These are phyloP conservation scores for Ottelia alismoides DNA, from an alignment of 106 monocot species.

Conservation along the genomic window DNA sequence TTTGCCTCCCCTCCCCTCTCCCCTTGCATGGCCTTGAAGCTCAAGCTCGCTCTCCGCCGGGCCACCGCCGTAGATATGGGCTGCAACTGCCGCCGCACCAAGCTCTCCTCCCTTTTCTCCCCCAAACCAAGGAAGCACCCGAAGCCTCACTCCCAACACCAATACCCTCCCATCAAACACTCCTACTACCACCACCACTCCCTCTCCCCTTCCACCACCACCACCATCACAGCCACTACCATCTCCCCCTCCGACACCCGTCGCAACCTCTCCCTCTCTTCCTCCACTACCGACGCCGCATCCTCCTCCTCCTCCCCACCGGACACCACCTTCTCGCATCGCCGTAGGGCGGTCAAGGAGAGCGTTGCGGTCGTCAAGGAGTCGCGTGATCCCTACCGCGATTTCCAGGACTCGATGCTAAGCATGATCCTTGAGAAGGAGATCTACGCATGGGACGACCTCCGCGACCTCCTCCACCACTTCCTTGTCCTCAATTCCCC, in stretches of 20 bases:
- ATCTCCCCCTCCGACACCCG: slow-evolving; percentile 5
- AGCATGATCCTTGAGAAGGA: slow-evolving; percentile 31
- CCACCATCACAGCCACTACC: slow-evolving; percentile 2
- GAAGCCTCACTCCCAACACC: slow-evolving; percentile 6
- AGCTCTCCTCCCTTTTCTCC: background rate
- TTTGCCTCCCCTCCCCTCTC: no score
- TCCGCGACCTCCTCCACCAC: slow-evolving; percentile 13
- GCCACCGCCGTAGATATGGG: slow-evolving; percentile 10
- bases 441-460: slow-evolving; percentile 15
- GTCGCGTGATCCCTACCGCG: slow-evolving; percentile 19
- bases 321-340: background rate
- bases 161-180: slow-evolving; percentile 13
- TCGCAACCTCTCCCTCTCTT: slow-evolving; percentile 7
- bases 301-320: slow-evolving; percentile 3
- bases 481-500: slow-evolving; percentile 27
- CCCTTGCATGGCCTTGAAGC: no score
- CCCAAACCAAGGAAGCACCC: slow-evolving; percentile 3
- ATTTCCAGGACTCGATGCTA: slow-evolving; percentile 24
- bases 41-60: no score
- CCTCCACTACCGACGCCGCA: slow-evolving; percentile 5
- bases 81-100: slow-evolving; percentile 15
- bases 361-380: slow-evolving; percentile 28
- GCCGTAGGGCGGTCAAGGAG: slow-evolving; percentile 10
- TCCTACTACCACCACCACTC: slow-evolving; percentile 25
- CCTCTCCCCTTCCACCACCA: slow-evolving; percentile 10